These are phyloP conservation scores for Pestalotiopsis sp. DNA, from an alignment of 2,329 filamentous ascomycete genomes.

Conservation along the genomic window DNA sequence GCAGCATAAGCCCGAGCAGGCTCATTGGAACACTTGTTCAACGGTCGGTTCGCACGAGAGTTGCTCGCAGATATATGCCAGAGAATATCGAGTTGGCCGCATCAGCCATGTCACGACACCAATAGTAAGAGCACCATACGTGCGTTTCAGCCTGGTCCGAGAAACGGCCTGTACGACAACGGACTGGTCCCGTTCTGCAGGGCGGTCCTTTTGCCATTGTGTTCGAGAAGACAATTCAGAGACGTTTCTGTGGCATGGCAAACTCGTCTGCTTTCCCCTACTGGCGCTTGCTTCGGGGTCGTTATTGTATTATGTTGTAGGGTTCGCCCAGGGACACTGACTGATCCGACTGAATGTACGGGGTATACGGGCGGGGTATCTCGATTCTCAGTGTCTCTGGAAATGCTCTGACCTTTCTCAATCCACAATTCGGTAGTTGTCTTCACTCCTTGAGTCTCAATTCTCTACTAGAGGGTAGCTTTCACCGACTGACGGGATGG, in stretches of 20 bases:
- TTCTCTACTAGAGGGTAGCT: constrained; percentile 8
- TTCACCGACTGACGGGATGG: constrained; percentile 12
- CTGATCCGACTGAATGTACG: neutral
- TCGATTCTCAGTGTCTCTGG: neutral
- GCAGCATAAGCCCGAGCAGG: neutral
- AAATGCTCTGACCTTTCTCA: neutral
- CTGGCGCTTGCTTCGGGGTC: neutral
- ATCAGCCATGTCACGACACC: neutral
- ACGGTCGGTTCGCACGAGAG: neutral
- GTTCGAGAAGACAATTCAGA: neutral
- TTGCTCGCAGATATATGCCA: neutral
- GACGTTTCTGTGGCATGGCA: neutral
- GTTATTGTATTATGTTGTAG: neutral
- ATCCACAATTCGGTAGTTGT: neutral
- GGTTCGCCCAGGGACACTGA: neutral
- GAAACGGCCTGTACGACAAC: neutral
- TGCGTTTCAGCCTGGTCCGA: neutral
- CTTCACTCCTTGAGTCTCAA: neutral
- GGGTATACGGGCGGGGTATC: neutral
- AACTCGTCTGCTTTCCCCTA: neutral
- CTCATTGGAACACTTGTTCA: neutral
- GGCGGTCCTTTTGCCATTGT: neutral
- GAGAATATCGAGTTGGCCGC: neutral
- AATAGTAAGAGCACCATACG: neutral
- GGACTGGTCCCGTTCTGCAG: neutral